Evolutionary conservation across 768 basidiomycete species (phyloP), one percentile per base, ranked within the genome.

Genomic region (Leucocoprinus leucothites): DNA sequence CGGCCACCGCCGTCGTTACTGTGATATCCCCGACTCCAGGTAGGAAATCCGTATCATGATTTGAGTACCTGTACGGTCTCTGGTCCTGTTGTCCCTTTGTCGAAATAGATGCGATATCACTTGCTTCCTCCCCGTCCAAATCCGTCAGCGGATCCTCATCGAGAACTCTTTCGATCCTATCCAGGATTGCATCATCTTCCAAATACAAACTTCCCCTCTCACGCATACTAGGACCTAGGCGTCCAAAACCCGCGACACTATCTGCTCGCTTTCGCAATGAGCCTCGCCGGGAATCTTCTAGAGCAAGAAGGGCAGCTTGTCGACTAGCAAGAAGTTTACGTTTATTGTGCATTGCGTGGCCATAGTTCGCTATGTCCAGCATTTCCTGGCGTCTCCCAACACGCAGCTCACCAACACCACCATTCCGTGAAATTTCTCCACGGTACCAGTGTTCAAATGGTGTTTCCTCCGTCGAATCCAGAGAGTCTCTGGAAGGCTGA

Each of bases 371-470:
- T 57, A 92, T 92, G 63, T 92, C 89, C 51, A 94, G 67, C 91
- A 94, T 93, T 68, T 94, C 91, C 67, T 85, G 77, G 55, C 85
- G 78, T 61, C 79, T 77, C 2, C 82, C 91, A 1, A 92, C 84
- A 19, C 86, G 79, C 52, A 91, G 71, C 67, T 93, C 91, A 47
- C 91, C 91, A 9, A 93, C 89, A n/a, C 91, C 91, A 22, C 91
- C 91, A 64, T 94, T 94, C 46, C 91, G 79, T 11, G 90, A 85
- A 3, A 90, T 81, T 61, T 94, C 91, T 1, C 91, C 91, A 47
- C 91, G 85, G 65, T 94, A 94, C 91, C 91, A 93, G 63, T 94
- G 91, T 62, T 93, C 89, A 57, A 86, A 93, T 0, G 90, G 90
- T 13, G 81, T 80, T 64, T 93, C 91, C 58, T 90, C 89, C 4